Base-by-base conservation (phyloP, 176 grass and related monocot genomes). In the Musa schizocarpa region DNA sequence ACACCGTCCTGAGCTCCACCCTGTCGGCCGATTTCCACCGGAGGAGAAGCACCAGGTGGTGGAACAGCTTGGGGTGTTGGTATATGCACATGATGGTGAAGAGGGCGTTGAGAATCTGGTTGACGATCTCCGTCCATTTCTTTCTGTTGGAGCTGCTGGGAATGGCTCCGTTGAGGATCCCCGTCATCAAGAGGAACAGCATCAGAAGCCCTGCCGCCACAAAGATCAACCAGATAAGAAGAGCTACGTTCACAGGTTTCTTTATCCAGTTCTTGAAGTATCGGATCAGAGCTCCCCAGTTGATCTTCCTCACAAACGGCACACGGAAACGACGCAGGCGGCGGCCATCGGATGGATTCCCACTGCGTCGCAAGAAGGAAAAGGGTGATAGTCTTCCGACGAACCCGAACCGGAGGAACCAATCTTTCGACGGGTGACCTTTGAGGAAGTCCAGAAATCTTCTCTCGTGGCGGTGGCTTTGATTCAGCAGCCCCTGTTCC, bases 61-160 rank as follows among this genome's bases (percentile, higher is more conserved):
- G 89, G 75, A 86, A 89, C 71, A 99, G 73, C 63, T 73, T 91
- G 61, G 95, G 95, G 63, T 99, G 88, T 68, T 94, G 86, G 78
- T 94, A 99, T n/a, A 99, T 63, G 80, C 91, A 99, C 88, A 99
- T 89, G 84, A 94, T 86, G 69, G 95, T 99, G 82, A 99, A 94
- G 81, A 99, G 86, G 74, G 91, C 95, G 74, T 99, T 99, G 22
- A 99, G 82, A 65, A 99, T 92, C 81, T 99, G 95, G 78, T 99
- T 94, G 78, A 79, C 74, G 77, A 88, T 79, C 81, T 99, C 91
- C 20, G 52, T 86, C 95, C 95, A 99, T 73, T 86, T 79, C 63
- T 90, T 86, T 43, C 95, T 87, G 75, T 20, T 72, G n/a, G 78
- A 73, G 76, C 86, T 88, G 23, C 86, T 72, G 9, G 86, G 88